Base-by-base conservation (phyloP, 2,329 filamentous ascomycete genomes). In the Colletotrichum somersetense region DNA sequence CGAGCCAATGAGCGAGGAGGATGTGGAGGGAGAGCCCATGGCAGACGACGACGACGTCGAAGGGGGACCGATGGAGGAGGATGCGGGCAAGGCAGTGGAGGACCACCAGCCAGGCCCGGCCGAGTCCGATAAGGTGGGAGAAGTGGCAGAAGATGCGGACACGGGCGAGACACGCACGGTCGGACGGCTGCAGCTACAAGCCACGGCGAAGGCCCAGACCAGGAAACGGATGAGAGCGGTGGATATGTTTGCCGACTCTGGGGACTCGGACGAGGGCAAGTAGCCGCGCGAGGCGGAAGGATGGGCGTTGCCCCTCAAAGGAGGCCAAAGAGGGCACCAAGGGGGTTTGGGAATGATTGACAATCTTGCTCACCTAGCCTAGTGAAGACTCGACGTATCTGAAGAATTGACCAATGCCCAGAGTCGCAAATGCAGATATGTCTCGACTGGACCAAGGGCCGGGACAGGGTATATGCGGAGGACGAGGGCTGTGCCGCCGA, bases 241-340 rank as follows among this genome's bases (percentile, higher is more conserved):
- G 75, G 93, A 96, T 78, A 95, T 96, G 93, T 97, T 96, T 88
- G 93, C 92, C 14, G 92, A 93, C 79, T 93, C 91, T 5, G 93
- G 93, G 75, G 87, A 81, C 52, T 83, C 80, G 40, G 82, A 84
- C n/a, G 78, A 76, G 38, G 77, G 75, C 53, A 75, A 76, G 65
- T 79, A 70, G 57, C 40, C 33, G 46, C 48, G 35, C 56, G 65
- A 53, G 46, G 66, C 53, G 55, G 55, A 65, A 33, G 30, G 14
- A 67, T 38, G 55, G 55, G 56, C 40, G 56, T 35, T 58, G 33
- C 26, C 38, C 35, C 30, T 52, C 42, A 30, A 30, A 62, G 26
- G 48, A 64, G 66, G 55, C 38, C 53, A 68, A 30, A 50, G 46
- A 3, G 44, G 33, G 44, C 50, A 38, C 55, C 62, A 58, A 46